A percentile compares a stretch with the other conserved stretches of the same genome.
phyloP scores from a whole-genome alignment of 2,329 filamentous ascomycete species.

The Macrophomina phaseolina region DNA sequence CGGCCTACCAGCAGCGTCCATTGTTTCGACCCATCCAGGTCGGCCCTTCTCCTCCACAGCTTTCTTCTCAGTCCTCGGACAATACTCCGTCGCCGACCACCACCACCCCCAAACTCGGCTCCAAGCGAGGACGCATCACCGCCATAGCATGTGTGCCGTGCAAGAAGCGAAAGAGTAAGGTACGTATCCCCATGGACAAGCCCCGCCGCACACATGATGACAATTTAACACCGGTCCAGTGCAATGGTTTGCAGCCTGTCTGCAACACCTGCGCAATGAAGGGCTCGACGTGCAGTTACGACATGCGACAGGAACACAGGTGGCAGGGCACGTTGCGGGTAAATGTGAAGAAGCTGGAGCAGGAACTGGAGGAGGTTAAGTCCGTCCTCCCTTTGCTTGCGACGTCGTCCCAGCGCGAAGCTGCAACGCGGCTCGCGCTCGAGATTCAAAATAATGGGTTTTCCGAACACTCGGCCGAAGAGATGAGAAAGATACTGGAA shows the following conservation, averaged over 20 bases:
- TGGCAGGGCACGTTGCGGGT: conserved; percentile 46
- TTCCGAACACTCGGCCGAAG: conserved; percentile 44
- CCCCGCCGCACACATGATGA: neutral
- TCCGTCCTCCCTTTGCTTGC: conserved; percentile 43
- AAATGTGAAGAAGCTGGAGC: conserved; percentile 44
- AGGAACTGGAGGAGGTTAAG: conserved; percentile 47
- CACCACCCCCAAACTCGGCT: conserved; percentile 25
- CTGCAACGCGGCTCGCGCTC: conserved; percentile 42
- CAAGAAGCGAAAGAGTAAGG: conserved; percentile 47
- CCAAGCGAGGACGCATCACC: conserved; percentile 36
- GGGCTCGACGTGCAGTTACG: conserved; percentile 44
- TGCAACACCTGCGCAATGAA: conserved; percentile 48
- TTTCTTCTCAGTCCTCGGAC: conserved; percentile 26
- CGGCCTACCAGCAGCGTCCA: conserved; percentile 27
- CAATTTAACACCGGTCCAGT: conserved; percentile 36
- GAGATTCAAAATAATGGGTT: conserved; percentile 47
- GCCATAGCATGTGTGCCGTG: conserved; percentile 48
- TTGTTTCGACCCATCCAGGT: conserved; percentile 28
- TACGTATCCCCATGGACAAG: conserved; percentile 28
- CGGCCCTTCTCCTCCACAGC: conserved; percentile 27
- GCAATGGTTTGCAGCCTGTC: conserved; percentile 45
- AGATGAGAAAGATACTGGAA: conserved; percentile 45
- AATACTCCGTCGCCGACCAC: conserved; percentile 27
- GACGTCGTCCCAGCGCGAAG: conserved; percentile 42
- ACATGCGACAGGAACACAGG: conserved; percentile 47